phyloP scores from a whole-genome alignment of 1,284 basidiomycete species.

The Pisolithus thermaeus region DNA sequence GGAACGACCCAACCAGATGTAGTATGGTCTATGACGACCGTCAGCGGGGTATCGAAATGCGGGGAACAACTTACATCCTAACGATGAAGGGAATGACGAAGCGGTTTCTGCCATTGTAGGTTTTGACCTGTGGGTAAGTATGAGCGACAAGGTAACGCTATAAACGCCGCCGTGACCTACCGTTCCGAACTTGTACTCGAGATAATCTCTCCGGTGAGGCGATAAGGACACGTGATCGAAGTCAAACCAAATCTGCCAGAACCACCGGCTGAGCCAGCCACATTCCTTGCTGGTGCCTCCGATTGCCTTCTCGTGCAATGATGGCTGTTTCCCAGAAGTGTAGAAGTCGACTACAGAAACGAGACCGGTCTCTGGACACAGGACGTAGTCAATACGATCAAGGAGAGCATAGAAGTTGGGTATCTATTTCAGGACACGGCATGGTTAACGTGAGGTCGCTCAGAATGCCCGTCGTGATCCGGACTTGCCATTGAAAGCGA shows the following conservation, averaged over 20 bases:
- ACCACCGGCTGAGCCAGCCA: slow-evolving; percentile 72
- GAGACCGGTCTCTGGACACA: slow-evolving; percentile 62
- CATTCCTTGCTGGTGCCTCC: slow-evolving; percentile 68
- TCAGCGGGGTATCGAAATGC: background rate
- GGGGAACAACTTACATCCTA: slow-evolving; percentile 43
- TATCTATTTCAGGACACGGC: slow-evolving; percentile 37
- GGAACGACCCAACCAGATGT: slow-evolving; percentile 76
- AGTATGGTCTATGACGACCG: slow-evolving; percentile 48
- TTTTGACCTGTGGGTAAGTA: slow-evolving; percentile 41
- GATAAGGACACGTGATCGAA: slow-evolving; percentile 74
- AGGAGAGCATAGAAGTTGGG: slow-evolving; percentile 66
- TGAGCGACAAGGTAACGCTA: background rate
- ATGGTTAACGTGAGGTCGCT: background rate
- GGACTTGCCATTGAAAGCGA: slow-evolving; percentile 62
- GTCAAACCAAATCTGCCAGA: slow-evolving; percentile 82
- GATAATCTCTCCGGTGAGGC: slow-evolving; percentile 65
- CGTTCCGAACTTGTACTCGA: slow-evolving; percentile 80
- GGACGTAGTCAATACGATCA: slow-evolving; percentile 66
- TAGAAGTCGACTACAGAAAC: slow-evolving; percentile 80
- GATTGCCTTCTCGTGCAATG: slow-evolving; percentile 59
- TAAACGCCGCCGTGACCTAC: slow-evolving; percentile 23
- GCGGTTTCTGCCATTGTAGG: slow-evolving; percentile 70
- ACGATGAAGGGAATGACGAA: slow-evolving; percentile 68
- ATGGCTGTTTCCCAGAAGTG: slow-evolving; percentile 57
- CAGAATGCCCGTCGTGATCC: background rate